Conservation (phyloP, 805 yeast species). For the Cyberlindnera mississippiensis region DNA sequence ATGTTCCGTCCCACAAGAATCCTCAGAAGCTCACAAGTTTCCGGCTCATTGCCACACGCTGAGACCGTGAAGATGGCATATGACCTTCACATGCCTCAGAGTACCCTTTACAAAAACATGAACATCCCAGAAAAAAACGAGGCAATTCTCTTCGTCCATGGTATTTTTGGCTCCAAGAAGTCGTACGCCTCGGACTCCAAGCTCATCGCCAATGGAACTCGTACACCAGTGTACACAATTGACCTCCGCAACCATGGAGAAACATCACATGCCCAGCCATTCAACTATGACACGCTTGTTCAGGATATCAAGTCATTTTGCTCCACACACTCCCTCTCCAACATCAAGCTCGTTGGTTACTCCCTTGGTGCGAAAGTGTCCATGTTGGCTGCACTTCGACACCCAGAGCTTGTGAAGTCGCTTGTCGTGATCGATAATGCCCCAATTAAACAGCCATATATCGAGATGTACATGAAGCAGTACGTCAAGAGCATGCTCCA, state of each 20-base stretch:
- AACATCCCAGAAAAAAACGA: constrained; percentile 20
- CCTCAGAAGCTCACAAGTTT: constrained; percentile 72
- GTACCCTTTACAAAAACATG: constrained; percentile 21
- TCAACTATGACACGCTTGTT: constrained; percentile 39
- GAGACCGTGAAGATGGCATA: constrained; percentile 36
- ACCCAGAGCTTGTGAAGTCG: constrained; percentile 37
- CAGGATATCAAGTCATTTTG: constrained; percentile 40
- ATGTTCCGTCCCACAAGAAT: constrained; percentile 23
- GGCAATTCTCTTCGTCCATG: constrained; percentile 45
- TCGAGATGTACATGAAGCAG: constrained; percentile 33
- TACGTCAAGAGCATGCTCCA: constrained; percentile 57
- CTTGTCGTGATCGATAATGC: constrained; percentile 48
- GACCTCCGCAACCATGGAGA: constrained; percentile 53
- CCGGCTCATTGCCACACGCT: constrained; percentile 66
- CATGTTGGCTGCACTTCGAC: constrained; percentile 40
- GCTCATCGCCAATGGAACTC: constrained; percentile 31
- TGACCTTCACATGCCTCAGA: constrained; percentile 27
- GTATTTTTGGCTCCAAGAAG: constrained; percentile 45
- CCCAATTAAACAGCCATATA: constrained; percentile 35
- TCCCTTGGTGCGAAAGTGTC: constrained; percentile 53
- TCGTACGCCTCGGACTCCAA: constrained; percentile 39
- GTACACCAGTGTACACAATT: constrained; percentile 37
- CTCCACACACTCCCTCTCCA: constrained; percentile 26
- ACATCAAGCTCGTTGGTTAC: constrained; percentile 39
- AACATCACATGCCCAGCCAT: constrained; percentile 41